These are phyloP conservation scores for Pachyrhizus erosus DNA, from an alignment of 306 rosid genomes.

Conservation along the genomic window DNA sequence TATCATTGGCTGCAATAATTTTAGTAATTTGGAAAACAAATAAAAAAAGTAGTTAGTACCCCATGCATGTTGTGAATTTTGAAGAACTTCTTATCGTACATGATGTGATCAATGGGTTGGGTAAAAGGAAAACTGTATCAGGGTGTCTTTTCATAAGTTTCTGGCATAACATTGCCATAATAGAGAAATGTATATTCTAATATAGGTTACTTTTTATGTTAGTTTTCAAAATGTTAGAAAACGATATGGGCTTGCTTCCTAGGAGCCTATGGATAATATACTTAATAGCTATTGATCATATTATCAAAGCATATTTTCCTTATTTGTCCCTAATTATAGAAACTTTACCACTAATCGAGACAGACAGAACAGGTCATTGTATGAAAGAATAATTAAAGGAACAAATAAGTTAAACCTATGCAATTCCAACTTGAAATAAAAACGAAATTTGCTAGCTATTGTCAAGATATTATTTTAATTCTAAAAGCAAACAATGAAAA, in stretches of 20 bases:
- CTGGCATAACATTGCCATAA: constrained; percentile 14
- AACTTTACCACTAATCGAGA: background rate
- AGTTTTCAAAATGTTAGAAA: background rate
- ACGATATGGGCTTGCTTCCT: constrained; percentile 8
- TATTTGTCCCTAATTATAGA: background rate
- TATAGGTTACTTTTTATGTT: constrained; percentile 20
- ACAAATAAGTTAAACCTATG: background rate
- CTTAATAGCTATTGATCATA: constrained; percentile 24
- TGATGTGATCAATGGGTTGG: constrained; percentile 35
- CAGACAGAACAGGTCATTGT: background rate
- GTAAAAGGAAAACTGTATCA: background rate
- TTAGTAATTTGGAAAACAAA: constrained; percentile 57
- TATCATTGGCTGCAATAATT: constrained; percentile 80
- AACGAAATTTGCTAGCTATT: too few relatives aligned
- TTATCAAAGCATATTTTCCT: background rate
- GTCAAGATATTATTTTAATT: background rate
- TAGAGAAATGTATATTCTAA: constrained; percentile 38
- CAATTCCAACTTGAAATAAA: background rate
- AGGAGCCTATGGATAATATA: background rate
- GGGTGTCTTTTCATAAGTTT: constrained; percentile 23
- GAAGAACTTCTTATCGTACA: constrained; percentile 43
- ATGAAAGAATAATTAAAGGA: background rate
- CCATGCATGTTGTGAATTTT: constrained; percentile 41
- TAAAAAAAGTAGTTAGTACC: constrained; percentile 16
- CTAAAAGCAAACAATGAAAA: too few relatives aligned